Evolutionary conservation across 2,329 filamentous ascomycete genomes (phyloP).

Genomic region (Aspergillus fischeri): DNA sequence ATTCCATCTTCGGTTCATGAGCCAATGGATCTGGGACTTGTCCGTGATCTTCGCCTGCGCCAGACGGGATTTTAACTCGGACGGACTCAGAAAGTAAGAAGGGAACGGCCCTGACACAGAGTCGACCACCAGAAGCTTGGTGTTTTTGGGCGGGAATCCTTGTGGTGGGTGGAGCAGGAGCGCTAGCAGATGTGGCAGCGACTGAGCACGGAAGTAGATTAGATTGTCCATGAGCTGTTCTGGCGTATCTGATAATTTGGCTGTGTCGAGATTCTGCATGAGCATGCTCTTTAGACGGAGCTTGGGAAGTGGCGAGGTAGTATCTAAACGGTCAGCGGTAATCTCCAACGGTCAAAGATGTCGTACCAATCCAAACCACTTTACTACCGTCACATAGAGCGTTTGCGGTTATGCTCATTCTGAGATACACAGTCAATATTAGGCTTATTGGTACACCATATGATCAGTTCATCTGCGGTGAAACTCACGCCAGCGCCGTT

Average conservation of each 20-base stretch:
- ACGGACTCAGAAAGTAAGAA: constrained; percentile 65
- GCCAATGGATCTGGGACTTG: constrained; percentile 39
- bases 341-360: background rate
- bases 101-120: constrained; percentile 73
- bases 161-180: constrained; percentile 65
- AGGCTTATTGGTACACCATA: background rate
- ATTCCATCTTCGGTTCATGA: constrained; percentile 44
- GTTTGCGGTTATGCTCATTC: constrained; percentile 61
- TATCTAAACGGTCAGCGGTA: constrained; percentile 36
- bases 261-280: constrained; percentile 7
- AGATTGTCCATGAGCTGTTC: constrained; percentile 49
- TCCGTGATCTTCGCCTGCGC: constrained; percentile 30
- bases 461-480: background rate
- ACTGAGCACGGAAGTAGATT: constrained; percentile 59
- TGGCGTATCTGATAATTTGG: constrained; percentile 6
- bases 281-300: constrained; percentile 49
- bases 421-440: constrained; percentile 46
- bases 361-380: constrained; percentile 80
- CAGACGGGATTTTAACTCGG: constrained; percentile 30
- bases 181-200: constrained; percentile 65
- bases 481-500: constrained; percentile 70
- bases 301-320: constrained; percentile 46
- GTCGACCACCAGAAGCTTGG: constrained; percentile 71
- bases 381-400: constrained; percentile 57
- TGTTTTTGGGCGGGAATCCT: constrained; percentile 58